These are phyloP conservation scores for Teratosphaeriaceae sp. DNA, from an alignment of 2,329 filamentous ascomycete genomes.

Conservation along the genomic window DNA sequence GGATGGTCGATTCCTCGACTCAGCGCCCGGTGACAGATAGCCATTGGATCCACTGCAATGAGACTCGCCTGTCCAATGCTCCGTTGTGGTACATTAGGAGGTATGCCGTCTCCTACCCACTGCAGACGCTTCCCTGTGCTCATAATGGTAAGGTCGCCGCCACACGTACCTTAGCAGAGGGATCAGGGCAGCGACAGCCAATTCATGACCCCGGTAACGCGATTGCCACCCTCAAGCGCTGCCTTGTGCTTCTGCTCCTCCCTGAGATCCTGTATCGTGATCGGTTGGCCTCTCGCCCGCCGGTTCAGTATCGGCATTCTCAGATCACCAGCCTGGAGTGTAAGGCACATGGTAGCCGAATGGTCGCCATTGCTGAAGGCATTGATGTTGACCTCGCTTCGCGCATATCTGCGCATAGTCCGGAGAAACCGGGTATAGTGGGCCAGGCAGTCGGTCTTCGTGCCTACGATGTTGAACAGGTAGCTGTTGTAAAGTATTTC, in stretches of 20 bases:
- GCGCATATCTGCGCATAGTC: slow-evolving; percentile 17
- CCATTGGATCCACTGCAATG: too few relatives aligned
- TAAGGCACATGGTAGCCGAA: slow-evolving; percentile 25
- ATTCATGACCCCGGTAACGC: background rate
- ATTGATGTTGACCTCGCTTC: slow-evolving; percentile 18
- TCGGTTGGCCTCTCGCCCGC: slow-evolving; percentile 16
- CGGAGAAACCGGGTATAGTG: slow-evolving; percentile 17
- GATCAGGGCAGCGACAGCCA: background rate
- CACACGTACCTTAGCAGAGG: background rate
- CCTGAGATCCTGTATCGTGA: slow-evolving; percentile 7
- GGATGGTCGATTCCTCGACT: too few relatives aligned
- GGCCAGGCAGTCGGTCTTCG: slow-evolving; percentile 21
- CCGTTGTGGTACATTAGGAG: too few relatives aligned
- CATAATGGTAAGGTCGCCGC: too few relatives aligned
- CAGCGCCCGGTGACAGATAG: too few relatives aligned
- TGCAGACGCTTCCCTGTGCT: too few relatives aligned
- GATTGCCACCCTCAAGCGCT: background rate
- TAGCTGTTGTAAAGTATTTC: slow-evolving; percentile 26
- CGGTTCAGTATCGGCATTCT: slow-evolving; percentile 14
- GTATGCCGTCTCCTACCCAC: too few relatives aligned
- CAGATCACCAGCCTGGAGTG: slow-evolving; percentile 18
- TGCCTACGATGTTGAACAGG: slow-evolving; percentile 27
- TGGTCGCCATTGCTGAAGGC: slow-evolving; percentile 26
- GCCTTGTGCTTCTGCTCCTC: background rate
- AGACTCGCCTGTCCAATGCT: too few relatives aligned